Evolutionary conservation across 441 rosid species (phyloP).

Genomic region (Gossypium schwendimanii): DNA sequence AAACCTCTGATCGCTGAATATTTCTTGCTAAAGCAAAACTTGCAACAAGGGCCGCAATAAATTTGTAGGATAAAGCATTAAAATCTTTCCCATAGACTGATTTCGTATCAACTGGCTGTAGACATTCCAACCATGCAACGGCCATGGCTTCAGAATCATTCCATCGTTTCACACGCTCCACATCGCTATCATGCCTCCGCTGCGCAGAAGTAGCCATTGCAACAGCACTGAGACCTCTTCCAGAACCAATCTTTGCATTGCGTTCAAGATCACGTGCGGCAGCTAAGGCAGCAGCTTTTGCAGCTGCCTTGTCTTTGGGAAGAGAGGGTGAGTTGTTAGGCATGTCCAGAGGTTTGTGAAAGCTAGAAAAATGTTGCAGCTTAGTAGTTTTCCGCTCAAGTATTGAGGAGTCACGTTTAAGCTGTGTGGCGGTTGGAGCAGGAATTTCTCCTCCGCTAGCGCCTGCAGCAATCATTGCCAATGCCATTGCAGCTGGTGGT

Average conservation of each 20-base stretch:
- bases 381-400: constrained; percentile 75
- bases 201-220: constrained; percentile 99
- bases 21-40: constrained; percentile 99
- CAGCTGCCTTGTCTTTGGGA: constrained; percentile 95
- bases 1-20: constrained; percentile 96
- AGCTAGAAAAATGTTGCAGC: constrained; percentile 86
- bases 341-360: constrained; percentile 73
- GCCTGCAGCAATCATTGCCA: constrained; percentile 99
- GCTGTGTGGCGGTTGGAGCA: constrained; percentile 56
- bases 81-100: constrained; percentile 98
- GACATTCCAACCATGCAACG: constrained; percentile 98
- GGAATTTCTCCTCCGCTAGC: constrained; percentile 90
- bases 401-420: constrained; percentile 75
- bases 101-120: constrained; percentile 89
- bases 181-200: constrained; percentile 79
- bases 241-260: constrained; percentile 96
- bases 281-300: constrained; percentile 98
- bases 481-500: constrained; percentile 99
- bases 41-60: constrained; percentile 92
- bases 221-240: constrained; percentile 98
- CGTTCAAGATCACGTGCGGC: constrained; percentile 99
- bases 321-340: constrained; percentile 51
- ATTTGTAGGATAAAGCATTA: constrained; percentile 91
- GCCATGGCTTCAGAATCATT: constrained; percentile 93
- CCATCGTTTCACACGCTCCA: constrained; percentile 95